Evolutionary conservation across 208 protist genomes (phyloP).

Genomic region (Acanthamoeba healyi): DNA sequence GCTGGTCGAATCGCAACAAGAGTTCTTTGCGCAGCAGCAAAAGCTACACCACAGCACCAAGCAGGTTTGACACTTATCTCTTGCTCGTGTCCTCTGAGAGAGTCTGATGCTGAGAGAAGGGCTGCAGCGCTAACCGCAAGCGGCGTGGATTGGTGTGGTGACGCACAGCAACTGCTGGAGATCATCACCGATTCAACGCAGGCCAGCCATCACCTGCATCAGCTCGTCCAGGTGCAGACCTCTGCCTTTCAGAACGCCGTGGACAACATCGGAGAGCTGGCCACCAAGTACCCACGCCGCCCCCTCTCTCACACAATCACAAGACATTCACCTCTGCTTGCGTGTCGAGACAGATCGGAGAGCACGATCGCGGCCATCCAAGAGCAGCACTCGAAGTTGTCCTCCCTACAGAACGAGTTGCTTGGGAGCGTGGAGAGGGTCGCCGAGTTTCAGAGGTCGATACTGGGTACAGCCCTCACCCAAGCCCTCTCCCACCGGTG

Average conservation of each 20-base stretch:
- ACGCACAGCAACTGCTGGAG: slow-evolving; percentile 37
- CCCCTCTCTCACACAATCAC: background rate
- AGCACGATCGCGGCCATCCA: slow-evolving; percentile 3
- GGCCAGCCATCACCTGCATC: slow-evolving; percentile 29
- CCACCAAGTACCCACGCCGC: background rate
- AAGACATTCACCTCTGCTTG: too few species aligned
- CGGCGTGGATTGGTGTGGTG: background rate
- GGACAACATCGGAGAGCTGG: slow-evolving; percentile 43
- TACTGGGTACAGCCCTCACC: slow-evolving; percentile 22
- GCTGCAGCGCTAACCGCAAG: too few species aligned
- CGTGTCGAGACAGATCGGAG: background rate
- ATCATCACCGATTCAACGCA: slow-evolving; percentile 42
- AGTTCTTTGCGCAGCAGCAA: slow-evolving; percentile 55
- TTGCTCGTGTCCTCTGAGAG: background rate
- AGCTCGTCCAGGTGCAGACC: slow-evolving; percentile 23
- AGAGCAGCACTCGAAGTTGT: background rate
- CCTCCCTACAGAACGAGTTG: slow-evolving; percentile 24
- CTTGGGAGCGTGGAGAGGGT: slow-evolving; percentile 25
- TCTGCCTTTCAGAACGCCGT: slow-evolving; percentile 30
- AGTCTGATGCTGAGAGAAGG: background rate
- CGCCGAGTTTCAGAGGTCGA: slow-evolving; percentile 10
- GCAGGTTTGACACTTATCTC: background rate
- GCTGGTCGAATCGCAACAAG: slow-evolving; percentile 22
- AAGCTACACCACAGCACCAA: slow-evolving; percentile 43
- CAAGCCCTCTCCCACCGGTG: too few species aligned